phyloP scores from a whole-genome alignment of 345 rosid species.

The Rhodamnia argentea region DNA sequence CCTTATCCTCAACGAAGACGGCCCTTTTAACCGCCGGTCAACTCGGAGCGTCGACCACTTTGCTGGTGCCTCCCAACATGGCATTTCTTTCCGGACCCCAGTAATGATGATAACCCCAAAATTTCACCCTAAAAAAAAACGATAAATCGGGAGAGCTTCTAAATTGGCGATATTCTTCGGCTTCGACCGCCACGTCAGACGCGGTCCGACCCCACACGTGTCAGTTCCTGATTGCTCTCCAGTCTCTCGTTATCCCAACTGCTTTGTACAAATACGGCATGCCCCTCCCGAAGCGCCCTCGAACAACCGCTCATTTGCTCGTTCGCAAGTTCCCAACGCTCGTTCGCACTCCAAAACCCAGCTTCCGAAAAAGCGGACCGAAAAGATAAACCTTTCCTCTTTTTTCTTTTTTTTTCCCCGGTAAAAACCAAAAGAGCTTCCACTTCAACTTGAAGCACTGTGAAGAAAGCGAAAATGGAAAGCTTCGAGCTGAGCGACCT shows the following conservation, averaged over 20 bases:
- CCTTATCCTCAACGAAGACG: neutral
- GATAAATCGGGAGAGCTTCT: neutral
- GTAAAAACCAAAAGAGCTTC: neutral
- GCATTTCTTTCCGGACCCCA: no score
- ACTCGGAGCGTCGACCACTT: neutral
- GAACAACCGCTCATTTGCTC: neutral
- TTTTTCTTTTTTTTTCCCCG: no score
- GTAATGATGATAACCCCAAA: neutral
- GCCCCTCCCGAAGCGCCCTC: neutral
- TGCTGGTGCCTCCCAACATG: no score
- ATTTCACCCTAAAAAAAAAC: neutral
- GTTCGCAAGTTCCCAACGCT: no score
- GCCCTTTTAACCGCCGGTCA: neutral
- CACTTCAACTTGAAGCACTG: neutral
- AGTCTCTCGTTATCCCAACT: neutral
- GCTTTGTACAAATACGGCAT: neutral
- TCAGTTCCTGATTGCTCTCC: neutral
- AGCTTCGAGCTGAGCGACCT: slow-evolving; percentile 14
- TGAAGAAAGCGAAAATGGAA: slow-evolving; percentile 6
- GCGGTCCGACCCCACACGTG: neutral
- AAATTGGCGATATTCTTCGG: neutral
- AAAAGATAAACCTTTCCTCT: neutral
- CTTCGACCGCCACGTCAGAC: neutral
- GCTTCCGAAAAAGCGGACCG: neutral
- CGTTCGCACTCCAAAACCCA: no score